A percentile compares a stretch with the other conserved stretches of the same genome.
phyloP scores from a whole-genome alignment of 176 grass and related monocot genomes.

The Tuctoria greenei region DNA sequence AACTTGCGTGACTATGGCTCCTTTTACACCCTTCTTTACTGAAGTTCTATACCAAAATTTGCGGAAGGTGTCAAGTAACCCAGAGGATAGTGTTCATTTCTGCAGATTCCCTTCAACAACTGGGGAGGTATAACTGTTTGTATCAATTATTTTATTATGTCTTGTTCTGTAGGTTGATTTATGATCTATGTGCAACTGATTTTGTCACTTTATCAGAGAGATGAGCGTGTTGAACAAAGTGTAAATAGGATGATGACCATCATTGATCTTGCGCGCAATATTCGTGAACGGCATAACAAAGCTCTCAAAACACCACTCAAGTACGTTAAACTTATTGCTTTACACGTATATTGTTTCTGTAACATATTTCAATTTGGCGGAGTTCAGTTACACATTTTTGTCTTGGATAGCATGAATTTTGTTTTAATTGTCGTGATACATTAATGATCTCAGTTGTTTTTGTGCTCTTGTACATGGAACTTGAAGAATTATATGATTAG shows the following conservation, averaged over 20 bases:
- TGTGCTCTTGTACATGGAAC: neutral
- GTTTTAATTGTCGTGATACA: slow-evolving; percentile 3
- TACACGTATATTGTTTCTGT: neutral
- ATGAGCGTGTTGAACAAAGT: slow-evolving; percentile 95
- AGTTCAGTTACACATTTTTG: neutral
- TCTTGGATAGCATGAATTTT: neutral
- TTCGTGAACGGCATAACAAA: slow-evolving; percentile 89
- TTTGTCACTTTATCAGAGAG: slow-evolving; percentile 67
- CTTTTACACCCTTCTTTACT: slow-evolving; percentile 98
- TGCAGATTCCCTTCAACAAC: slow-evolving; percentile 84
- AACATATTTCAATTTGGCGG: neutral
- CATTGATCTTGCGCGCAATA: slow-evolving; percentile 94
- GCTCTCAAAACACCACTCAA: slow-evolving; percentile 97
- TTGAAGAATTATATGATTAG: neutral
- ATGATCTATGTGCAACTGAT: slow-evolving; percentile 23
- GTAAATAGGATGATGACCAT: slow-evolving; percentile 97
- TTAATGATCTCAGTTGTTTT: neutral
- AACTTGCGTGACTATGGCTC: slow-evolving; percentile 86
- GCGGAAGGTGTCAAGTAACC: slow-evolving; percentile 69
- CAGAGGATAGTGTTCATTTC: slow-evolving; percentile 88
- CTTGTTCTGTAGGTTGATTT: slow-evolving; percentile 18
- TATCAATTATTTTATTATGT: neutral
- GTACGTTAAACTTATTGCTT: slow-evolving; percentile 45
- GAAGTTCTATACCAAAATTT: slow-evolving; percentile 98
- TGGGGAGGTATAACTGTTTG: slow-evolving; percentile 67